Base-by-base conservation (phyloP, 2,329 filamentous ascomycete species). In the Fusarium sp. region DNA sequence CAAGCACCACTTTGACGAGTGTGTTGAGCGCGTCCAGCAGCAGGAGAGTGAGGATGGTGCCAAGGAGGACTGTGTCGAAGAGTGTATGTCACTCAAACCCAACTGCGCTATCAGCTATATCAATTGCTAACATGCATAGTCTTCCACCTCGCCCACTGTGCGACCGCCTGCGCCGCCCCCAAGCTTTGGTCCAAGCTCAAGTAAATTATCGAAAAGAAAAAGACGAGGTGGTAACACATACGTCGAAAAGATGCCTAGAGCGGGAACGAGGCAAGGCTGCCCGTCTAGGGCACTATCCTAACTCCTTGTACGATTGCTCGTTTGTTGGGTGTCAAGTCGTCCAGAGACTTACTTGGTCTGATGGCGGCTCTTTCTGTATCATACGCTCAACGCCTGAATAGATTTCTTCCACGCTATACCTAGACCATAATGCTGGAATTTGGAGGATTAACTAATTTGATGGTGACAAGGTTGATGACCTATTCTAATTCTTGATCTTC, bases 1-100 rank as follows among this genome's bases (percentile, higher is more conserved):
- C 75, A 99, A 98, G 88, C 94, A 98, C 85, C 95, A 99, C 86
- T 98, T 90, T 78, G 94, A 98, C 69, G 92, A 97, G 82, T 99
- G 95, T 78, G 93, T 94, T 71, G 93, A 97, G 86, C 93, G 95
- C 72, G 95, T 99, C 70, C 72, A 77, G 54, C 68, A 77, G 69
- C 76, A 77, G 64, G 87, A 92, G 73, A 86, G 89, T 70, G 85
- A 89, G 66, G 87, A 89, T 71, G 88, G 82, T 52, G 82, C 88
- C 71, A 88, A 91, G 73, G 95, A 99, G 86, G 93, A 98, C 83
- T 99, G 95, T 74, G 92, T 98, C 69, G 95, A 99, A 84, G 95
- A 99, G 84, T 99, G 95, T 98, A 90, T 87, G 49, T 52, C 33
- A 49, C 31, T 45, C 41, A 19, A 19, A 19, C 19, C 46, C 46